These are phyloP conservation scores for Sporisorium sorghi DNA, from an alignment of 1,284 basidiomycete genomes.

Conservation along the genomic window DNA sequence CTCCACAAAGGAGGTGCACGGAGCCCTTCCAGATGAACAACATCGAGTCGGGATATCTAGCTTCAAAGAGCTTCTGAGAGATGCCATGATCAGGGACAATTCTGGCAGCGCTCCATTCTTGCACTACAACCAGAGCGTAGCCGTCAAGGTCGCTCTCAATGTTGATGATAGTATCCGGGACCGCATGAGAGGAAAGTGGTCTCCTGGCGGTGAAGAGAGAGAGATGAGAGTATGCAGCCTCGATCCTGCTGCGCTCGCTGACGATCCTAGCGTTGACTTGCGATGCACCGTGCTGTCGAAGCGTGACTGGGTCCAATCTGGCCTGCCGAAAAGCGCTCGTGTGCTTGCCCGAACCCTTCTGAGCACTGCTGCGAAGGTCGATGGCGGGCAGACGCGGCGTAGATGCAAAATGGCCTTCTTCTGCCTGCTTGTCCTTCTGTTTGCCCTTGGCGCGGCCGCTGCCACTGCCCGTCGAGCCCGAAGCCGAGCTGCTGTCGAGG, in stretches of 20 bases:
- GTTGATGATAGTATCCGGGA: neutral
- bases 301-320: constrained; percentile 13
- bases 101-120: neutral
- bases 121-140: constrained; percentile 6
- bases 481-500: neutral
- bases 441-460: neutral
- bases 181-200: neutral
- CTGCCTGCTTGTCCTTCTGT: neutral
- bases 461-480: neutral
- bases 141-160: constrained; percentile 14
- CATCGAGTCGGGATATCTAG: neutral
- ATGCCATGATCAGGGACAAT: neutral
- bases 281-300: constrained; percentile 13
- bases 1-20: neutral
- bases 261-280: neutral
- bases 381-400: constrained; percentile 19
- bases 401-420: neutral
- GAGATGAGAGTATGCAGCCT: constrained; percentile 36
- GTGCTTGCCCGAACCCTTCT: neutral
- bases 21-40: neutral
- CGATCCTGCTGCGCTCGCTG: neutral
- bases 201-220: constrained; percentile 14
- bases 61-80: neutral
- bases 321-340: neutral
- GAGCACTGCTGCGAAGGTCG: neutral